phyloP scores from a whole-genome alignment of 2,329 filamentous ascomycete species.

The Botryosphaeria dothidea region DNA sequence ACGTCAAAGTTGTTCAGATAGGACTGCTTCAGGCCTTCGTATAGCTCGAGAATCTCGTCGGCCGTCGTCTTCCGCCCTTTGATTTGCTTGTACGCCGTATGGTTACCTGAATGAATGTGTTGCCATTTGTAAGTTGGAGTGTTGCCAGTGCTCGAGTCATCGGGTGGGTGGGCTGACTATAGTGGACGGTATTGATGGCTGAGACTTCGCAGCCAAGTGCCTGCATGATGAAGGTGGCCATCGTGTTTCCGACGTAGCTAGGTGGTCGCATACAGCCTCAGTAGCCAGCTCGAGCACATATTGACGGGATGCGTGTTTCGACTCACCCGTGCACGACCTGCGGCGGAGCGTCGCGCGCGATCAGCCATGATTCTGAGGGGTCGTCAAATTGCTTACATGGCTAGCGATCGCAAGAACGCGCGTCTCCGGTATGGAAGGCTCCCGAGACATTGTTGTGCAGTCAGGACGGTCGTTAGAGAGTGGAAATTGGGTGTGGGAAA shows the following conservation, averaged over 20 bases:
- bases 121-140: constrained; percentile 3
- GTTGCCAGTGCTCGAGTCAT: neutral
- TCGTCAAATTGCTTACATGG: constrained; percentile 65
- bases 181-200: constrained; percentile 94
- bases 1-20: constrained; percentile 89
- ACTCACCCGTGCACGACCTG: constrained; percentile 75
- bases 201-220: constrained; percentile 91
- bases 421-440: constrained; percentile 47
- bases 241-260: constrained; percentile 97
- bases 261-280: constrained; percentile 23
- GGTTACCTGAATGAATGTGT: constrained; percentile 67
- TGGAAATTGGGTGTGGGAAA: constrained; percentile 24
- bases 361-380: constrained; percentile 28
- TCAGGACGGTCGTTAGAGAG: constrained; percentile 35
- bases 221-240: constrained; percentile 93
- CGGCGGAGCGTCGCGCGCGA: constrained; percentile 13
- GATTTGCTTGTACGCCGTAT: constrained; percentile 88
- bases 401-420: constrained; percentile 85
- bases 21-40: constrained; percentile 78
- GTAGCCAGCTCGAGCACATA: constrained; percentile 19
- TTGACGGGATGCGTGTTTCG: neutral
- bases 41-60: constrained; percentile 80
- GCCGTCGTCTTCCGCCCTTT: constrained; percentile 82
- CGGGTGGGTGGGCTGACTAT: constrained; percentile 65
- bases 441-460: constrained; percentile 28